Evolutionary conservation across 192 early-diverging fungal species (phyloP).

Genomic region (Phlyctochytrium planicorne): DNA sequence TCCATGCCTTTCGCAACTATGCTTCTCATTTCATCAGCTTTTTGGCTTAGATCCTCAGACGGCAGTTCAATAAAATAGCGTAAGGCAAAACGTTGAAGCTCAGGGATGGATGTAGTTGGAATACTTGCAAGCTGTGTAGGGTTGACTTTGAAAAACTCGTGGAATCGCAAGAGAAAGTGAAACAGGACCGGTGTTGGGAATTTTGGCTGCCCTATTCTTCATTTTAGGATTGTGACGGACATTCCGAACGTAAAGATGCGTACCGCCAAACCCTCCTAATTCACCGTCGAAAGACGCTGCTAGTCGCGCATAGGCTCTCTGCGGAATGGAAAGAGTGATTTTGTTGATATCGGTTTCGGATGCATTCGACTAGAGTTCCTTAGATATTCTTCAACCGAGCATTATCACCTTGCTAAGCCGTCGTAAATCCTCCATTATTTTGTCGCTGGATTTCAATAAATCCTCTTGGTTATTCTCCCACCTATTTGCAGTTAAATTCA

Average conservation of each 20-base stretch:
- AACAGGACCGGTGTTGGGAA: conserved; percentile 61
- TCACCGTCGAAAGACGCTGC: conserved; percentile 37
- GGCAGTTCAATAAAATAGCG: conserved; percentile 22
- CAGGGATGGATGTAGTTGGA: neutral
- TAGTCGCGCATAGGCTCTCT: conserved; percentile 40
- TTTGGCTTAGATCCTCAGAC: neutral
- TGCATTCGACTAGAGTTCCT: neutral
- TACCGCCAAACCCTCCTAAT: conserved; percentile 55
- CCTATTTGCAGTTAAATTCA: conserved; percentile 9
- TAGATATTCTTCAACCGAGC: no score
- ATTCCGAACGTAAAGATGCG: neutral
- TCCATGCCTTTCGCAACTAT: conserved; percentile 21
- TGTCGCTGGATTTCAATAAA: conserved; percentile 31
- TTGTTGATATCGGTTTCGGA: conserved; percentile 3
- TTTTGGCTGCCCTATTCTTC: conserved; percentile 47
- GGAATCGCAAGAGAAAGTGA: conserved; percentile 52
- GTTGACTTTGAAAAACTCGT: conserved; percentile 24
- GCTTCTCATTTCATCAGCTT: conserved; percentile 12
- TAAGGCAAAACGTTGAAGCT: conserved; percentile 13
- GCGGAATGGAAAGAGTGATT: conserved; percentile 20
- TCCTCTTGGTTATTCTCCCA: conserved; percentile 42
- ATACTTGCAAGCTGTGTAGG: neutral
- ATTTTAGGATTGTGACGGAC: no score
- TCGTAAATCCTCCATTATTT: conserved; percentile 44
- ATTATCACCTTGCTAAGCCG: neutral